Evolutionary conservation across 2,329 filamentous ascomycete genomes (phyloP).

Genomic region (Xylaria arbuscula): DNA sequence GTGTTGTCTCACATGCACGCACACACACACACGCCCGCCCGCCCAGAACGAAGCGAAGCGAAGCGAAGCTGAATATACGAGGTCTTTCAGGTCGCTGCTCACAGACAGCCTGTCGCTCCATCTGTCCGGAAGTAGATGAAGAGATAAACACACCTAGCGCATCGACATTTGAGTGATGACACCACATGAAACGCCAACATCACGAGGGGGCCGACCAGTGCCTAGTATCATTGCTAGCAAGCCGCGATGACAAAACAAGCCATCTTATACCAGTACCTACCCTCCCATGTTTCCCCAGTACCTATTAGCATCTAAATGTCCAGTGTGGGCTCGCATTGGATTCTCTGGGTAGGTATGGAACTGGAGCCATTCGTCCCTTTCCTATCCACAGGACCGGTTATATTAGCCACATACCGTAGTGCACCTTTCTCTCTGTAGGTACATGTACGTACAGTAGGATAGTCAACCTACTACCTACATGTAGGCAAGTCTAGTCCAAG

Average conservation of each 20-base stretch:
- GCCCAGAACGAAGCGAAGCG: background rate
- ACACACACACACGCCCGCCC: background rate
- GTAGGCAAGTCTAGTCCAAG: no score
- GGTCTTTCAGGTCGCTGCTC: background rate
- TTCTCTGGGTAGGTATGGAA: background rate
- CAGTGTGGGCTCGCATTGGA: background rate
- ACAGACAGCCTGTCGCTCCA: background rate
- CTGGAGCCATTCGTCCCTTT: background rate
- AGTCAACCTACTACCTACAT: no score
- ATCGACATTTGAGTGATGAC: slow-evolving; percentile 22
- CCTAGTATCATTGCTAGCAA: background rate
- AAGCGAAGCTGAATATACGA: background rate
- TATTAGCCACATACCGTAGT: slow-evolving; percentile 13
- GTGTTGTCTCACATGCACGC: slow-evolving; percentile 1
- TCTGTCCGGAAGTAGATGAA: background rate
- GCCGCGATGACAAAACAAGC: background rate
- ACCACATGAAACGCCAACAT: slow-evolving; percentile 31
- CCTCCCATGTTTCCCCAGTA: background rate
- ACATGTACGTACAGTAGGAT: background rate
- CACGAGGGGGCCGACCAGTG: slow-evolving; percentile 21
- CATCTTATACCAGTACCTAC: slow-evolving; percentile 21
- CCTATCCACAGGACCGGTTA: slow-evolving; percentile 9
- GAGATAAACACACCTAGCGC: background rate
- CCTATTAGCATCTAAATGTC: background rate
- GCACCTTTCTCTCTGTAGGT: background rate